These are phyloP conservation scores for Aspergillus nanangensis DNA, from an alignment of 495 filamentous ascomycete genomes.

Conservation along the genomic window DNA sequence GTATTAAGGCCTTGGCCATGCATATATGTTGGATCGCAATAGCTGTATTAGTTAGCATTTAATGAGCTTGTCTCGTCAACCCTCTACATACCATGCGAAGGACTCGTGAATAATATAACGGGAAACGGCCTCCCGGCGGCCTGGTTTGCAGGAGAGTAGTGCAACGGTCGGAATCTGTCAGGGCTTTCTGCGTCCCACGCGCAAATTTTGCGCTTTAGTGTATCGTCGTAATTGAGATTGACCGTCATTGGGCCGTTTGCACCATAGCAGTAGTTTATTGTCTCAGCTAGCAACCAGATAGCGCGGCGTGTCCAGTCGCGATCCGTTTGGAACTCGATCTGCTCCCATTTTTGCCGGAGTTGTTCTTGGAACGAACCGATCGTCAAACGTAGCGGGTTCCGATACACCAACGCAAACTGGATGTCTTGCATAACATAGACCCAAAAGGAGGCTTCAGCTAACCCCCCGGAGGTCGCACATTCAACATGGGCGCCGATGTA, in stretches of 20 bases:
- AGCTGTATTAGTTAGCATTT: conserved; percentile 15
- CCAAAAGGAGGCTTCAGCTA: conserved; percentile 41
- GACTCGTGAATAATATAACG: conserved; percentile 33
- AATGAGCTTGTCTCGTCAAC: background rate
- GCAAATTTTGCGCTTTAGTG: conserved; percentile 24
- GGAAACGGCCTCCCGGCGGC: conserved; percentile 32
- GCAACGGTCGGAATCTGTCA: conserved; percentile 31
- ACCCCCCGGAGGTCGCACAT: conserved; percentile 33
- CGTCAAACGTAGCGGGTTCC: conserved; percentile 32
- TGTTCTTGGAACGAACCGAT: conserved; percentile 33
- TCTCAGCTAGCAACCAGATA: conserved; percentile 38
- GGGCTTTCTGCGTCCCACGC: conserved; percentile 29
- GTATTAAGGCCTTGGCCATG: conserved; percentile 33
- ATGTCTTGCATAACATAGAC: conserved; percentile 42
- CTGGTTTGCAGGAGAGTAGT: conserved; percentile 27
- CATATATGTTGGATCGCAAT: conserved; percentile 36
- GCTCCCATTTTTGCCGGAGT: conserved; percentile 28
- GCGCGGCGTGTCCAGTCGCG: conserved; percentile 37
- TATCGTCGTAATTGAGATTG: conserved; percentile 13
- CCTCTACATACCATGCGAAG: conserved; percentile 30
- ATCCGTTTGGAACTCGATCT: conserved; percentile 24
- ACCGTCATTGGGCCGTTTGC: conserved; percentile 16
- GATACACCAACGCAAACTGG: conserved; percentile 35
- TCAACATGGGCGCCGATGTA: conserved; percentile 39
- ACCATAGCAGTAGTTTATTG: conserved; percentile 35